Evolutionary conservation across 192 early-diverging fungal species (phyloP), one percentile per base, ranked within the genome.

Genomic region (Backusella tuberculispora): DNA sequence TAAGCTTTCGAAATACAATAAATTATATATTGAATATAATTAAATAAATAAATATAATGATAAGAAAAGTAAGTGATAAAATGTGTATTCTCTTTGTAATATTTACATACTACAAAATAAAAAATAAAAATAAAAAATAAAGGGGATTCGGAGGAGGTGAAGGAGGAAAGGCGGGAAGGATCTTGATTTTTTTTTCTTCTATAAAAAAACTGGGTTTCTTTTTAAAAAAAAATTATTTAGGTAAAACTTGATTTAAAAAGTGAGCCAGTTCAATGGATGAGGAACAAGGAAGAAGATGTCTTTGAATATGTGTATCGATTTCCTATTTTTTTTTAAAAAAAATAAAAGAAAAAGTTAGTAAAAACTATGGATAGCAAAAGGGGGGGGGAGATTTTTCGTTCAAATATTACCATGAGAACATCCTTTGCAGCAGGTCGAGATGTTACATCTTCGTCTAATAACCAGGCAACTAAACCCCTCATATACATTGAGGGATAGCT

Each of bases 401-500:
- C 4, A 42, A 19, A 5, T 64, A 56, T 71, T 78, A 82, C 80
- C 41, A 69, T 41, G 17, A 76, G 70, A 53, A 83, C 81, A 74
- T 83, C 81, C 37, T 72, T 69, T 46, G 81, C 81, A 56, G 44
- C 60, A 21, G 81, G 81, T 64, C 81, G 56, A 12, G 77, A 76
- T 34, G 53, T 46, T 24, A 72, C 37, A 38, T 83, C 74, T 69
- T 76, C 72, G 67, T 83, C 77, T 17, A 83, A 42, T 37, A 83
- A 71, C 81, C 81, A 83, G 40, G 81, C 77, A 50, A 83, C 81
- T 13, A 83, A 65, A 45, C 81, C 81, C 38, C 81, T 72, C 77
- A 79, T 83, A 60, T 83, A 83, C 81, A 79, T 79, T n/a, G 77
- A 72, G 21, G 81, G 81, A 60, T 79, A 79, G 46, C 77, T 76